These are phyloP conservation scores for Alternaria alternata DNA, from an alignment of 2,329 filamentous ascomycete species.

Conservation along the genomic window DNA sequence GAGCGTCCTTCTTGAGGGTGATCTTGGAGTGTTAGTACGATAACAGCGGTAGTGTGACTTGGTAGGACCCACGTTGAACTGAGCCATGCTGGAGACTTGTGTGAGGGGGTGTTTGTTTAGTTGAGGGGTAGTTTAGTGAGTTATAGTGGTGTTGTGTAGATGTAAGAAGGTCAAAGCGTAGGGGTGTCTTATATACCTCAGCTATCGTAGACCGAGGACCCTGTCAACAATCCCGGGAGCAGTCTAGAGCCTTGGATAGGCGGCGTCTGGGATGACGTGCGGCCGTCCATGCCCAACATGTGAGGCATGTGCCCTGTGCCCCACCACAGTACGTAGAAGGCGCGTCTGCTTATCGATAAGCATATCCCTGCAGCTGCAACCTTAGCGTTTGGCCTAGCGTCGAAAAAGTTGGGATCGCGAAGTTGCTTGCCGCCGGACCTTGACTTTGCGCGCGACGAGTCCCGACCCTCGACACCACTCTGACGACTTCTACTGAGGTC, in stretches of 20 bases:
- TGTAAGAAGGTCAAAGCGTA: conserved; percentile 23
- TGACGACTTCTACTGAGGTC: not conserved
- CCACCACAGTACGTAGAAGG: conserved; percentile 18
- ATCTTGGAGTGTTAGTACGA: conserved; percentile 63
- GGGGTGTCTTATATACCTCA: conserved; percentile 34
- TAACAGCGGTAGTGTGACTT: not conserved
- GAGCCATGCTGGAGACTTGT: conserved; percentile 20
- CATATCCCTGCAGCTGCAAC: conserved; percentile 29
- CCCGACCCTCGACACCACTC: not conserved
- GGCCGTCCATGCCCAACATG: conserved; percentile 18
- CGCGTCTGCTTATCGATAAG: conserved; percentile 45
- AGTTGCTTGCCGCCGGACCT: conserved; percentile 15
- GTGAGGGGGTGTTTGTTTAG: not conserved
- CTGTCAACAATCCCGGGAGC: conserved; percentile 5
- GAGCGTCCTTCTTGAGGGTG: conserved; percentile 77
- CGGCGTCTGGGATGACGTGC: conserved; percentile 33
- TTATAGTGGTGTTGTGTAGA: conserved; percentile 14
- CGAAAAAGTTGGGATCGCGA: conserved; percentile 35
- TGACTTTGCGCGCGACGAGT: conserved; percentile 15
- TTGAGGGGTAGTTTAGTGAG: not conserved
- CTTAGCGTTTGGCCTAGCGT: conserved; percentile 42
- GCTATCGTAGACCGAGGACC: conserved; percentile 10
- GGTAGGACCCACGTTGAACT: conserved; percentile 24
- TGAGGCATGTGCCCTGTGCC: conserved; percentile 19
- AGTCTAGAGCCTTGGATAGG: conserved; percentile 38